Base-by-base conservation (phyloP, 1,284 basidiomycete genomes). In the Rhodofomes roseus region DNA sequence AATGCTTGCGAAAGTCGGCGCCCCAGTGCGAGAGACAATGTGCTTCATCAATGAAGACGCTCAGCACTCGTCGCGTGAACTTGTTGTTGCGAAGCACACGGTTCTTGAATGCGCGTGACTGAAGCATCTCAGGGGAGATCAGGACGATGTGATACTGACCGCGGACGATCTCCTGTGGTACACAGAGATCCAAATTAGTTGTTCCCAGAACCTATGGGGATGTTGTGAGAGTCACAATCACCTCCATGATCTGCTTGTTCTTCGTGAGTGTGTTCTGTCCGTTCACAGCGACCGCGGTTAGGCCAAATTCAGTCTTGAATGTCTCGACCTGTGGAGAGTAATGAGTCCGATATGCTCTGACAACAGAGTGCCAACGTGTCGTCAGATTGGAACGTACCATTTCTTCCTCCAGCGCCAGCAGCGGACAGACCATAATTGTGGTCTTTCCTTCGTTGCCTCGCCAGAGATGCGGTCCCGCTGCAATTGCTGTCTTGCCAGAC, bases 21-120 rank as follows among this genome's bases (percentile, higher is more conserved):
- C 76, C 77, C 78, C 77, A 80, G 58, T 76, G 75, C 0, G 76
- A 75, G 0, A 78, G 64, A 53, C 71, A 70, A 58, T 78, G 77
- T 0, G 76, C 76, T 55, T 78, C 75, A 50, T 78, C 76, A 0
- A 78, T 61, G 14, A 78, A 59, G 0, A 79, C 64, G 0, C 73
- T 72, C 0, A 77, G 58, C 9, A 74, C 37, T 0, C 65, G 41
- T 1, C 43, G 34, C 1, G 54, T 54, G 56, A 79, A 73, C 23
- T 59, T 62, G 0, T 65, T 20, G 6, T 76, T 73, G 1, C 70
- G 66, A 1, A 80, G 63, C 0, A 79, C 69, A 0, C 60, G 58
- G 4, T 71, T 60, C 16, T 74, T 65, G 58, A 80, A 78, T 0
- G 60, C 44, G 8, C 66, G 67, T 1, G 68, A 74, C 7, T 75